Conservation (phyloP, 352 stramenopile species). For the Pythium monospermum region DNA sequence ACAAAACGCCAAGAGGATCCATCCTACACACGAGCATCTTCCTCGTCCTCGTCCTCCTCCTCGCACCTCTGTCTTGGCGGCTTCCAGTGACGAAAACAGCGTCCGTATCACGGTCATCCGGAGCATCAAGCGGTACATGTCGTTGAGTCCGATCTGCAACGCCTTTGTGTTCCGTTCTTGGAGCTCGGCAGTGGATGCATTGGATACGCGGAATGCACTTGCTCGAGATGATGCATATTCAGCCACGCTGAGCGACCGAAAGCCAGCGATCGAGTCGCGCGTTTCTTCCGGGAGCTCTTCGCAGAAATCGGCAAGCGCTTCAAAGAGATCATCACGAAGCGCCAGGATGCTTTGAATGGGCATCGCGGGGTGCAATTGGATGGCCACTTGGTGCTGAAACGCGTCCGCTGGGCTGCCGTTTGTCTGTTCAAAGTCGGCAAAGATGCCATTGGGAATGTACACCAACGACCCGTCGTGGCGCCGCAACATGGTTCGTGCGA, state of each 20-base stretch:
- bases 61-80: constrained; percentile 57
- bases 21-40: no score
- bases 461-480: constrained; percentile 57
- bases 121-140: constrained; percentile 60
- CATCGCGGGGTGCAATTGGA: constrained; percentile 39
- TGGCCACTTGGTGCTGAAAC: constrained; percentile 44
- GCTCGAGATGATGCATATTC: not conserved
- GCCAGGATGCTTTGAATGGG: constrained; percentile 36
- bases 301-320: constrained; percentile 15
- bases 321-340: constrained; percentile 20
- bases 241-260: not conserved
- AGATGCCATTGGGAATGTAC: constrained; percentile 79
- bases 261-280: not conserved
- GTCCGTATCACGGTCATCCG: constrained; percentile 46
- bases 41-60: no score
- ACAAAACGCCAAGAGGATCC: not conserved
- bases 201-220: constrained; percentile 15
- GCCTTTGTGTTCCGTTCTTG: constrained; percentile 3
- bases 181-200: not conserved
- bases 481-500: constrained; percentile 67
- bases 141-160: constrained; percentile 11
- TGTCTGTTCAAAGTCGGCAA: constrained; percentile 69
- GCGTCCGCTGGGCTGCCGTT: constrained; percentile 46
- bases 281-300: not conserved
- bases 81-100: constrained; percentile 49